These are phyloP conservation scores for Mortierella claussenii DNA, from an alignment of 192 early-diverging fungal genomes.

Conservation along the genomic window DNA sequence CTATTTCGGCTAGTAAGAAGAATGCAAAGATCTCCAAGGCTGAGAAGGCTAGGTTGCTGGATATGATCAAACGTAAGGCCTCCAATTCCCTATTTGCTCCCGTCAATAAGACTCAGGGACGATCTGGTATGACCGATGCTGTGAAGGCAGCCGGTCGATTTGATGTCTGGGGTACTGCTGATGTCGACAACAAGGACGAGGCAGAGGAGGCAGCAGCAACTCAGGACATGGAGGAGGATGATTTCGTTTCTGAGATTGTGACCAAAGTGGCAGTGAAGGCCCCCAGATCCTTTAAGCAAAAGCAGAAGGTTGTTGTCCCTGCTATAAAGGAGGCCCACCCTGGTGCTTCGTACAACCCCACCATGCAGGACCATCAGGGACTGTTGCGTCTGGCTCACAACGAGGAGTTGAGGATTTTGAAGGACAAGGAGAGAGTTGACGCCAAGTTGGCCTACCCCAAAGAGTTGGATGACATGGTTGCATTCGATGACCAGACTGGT, in stretches of 20 bases:
- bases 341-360: constrained; percentile 94
- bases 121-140: constrained; percentile 44
- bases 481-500: constrained; percentile 39
- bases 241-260: constrained; percentile 44
- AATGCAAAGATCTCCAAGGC: constrained; percentile 47
- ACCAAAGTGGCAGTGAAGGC: constrained; percentile 46
- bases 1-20: constrained; percentile 15
- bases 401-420: constrained; percentile 62
- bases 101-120: constrained; percentile 19
- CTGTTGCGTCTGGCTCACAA: constrained; percentile 68
- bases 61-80: constrained; percentile 36
- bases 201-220: constrained; percentile 58
- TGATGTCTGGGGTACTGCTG: constrained; percentile 79
- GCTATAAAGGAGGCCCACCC: constrained; percentile 82
- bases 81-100: constrained; percentile 34
- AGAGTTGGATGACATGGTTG: constrained; percentile 38
- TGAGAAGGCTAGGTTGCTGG: constrained; percentile 39
- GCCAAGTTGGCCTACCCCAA: constrained; percentile 58
- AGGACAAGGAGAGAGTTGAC: constrained; percentile 45
- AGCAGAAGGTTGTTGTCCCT: constrained; percentile 59
- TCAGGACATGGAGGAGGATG: constrained; percentile 42
- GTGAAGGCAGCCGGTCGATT: constrained; percentile 57
- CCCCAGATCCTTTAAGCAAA: constrained; percentile 57
- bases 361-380: constrained; percentile 80
- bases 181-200: constrained; percentile 59